A percentile compares a stretch with the other conserved stretches of the same genome.
Evolutionary conservation across 2,329 filamentous ascomycete species (phyloP).

Genomic region (Neoascochyta sp.): DNA sequence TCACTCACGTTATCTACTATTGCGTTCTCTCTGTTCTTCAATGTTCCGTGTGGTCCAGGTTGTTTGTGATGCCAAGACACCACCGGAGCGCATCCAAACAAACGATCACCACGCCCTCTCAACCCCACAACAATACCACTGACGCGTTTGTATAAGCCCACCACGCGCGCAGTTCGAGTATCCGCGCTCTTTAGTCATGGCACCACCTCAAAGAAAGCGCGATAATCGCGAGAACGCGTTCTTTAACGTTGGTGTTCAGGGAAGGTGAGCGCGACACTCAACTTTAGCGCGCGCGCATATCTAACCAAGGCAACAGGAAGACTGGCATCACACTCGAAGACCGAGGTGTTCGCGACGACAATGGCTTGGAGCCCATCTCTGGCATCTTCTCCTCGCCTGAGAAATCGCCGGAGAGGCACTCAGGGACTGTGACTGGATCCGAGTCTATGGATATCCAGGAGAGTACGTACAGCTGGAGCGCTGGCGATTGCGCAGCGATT

Average conservation of each 20-base stretch:
- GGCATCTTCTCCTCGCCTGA: slow-evolving; percentile 85
- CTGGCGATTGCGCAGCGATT: too few relatives aligned
- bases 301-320: slow-evolving; percentile 59
- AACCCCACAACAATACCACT: slow-evolving; percentile 11
- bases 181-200: slow-evolving; percentile 19
- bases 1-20: too few relatives aligned
- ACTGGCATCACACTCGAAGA: slow-evolving; percentile 82
- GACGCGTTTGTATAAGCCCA: slow-evolving; percentile 14
- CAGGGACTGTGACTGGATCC: slow-evolving; percentile 48
- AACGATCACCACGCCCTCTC: slow-evolving; percentile 14
- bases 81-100: slow-evolving; percentile 19
- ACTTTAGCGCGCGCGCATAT: slow-evolving; percentile 3
- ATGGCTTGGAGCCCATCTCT: slow-evolving; percentile 86
- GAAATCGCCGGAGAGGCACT: slow-evolving; percentile 51
- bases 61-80: slow-evolving; percentile 3
- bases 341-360: slow-evolving; percentile 75
- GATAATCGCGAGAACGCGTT: slow-evolving; percentile 40
- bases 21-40: too few relatives aligned
- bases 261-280: slow-evolving; percentile 26
- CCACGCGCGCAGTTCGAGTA: slow-evolving; percentile 1
- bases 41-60: neutral
- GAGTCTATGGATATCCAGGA: slow-evolving; percentile 62
- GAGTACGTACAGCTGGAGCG: slow-evolving; percentile 46
- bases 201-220: slow-evolving; percentile 34
- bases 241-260: slow-evolving; percentile 41